phyloP scores from a whole-genome alignment of 768 basidiomycete species.

The Xerocomellus intermedius region DNA sequence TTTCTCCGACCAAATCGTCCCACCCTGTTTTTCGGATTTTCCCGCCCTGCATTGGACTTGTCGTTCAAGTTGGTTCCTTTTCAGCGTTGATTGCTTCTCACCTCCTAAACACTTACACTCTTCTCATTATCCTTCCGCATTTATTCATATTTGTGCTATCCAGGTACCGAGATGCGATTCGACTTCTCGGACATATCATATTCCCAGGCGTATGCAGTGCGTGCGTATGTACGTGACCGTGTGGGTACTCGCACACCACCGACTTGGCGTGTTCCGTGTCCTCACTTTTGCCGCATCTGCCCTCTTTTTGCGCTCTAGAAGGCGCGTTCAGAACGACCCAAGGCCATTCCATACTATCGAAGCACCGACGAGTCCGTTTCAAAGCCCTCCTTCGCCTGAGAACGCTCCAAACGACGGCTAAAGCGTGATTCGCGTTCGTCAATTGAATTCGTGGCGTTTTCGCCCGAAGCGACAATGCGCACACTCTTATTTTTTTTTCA shows the following conservation, averaged over 20 bases:
- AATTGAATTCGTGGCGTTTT: neutral
- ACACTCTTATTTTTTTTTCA: neutral
- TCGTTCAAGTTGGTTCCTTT: neutral
- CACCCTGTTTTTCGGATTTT: neutral
- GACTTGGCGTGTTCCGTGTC: neutral
- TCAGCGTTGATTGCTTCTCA: neutral
- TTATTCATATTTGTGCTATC: conserved; percentile 8
- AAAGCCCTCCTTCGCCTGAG: neutral
- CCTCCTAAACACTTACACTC: neutral
- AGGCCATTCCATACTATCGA: neutral
- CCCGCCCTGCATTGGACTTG: neutral
- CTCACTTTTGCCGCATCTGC: neutral
- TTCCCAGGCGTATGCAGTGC: conserved; percentile 3
- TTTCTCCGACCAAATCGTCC: neutral
- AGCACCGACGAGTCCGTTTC: neutral
- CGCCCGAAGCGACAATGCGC: neutral
- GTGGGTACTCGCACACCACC: neutral
- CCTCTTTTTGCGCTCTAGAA: neutral
- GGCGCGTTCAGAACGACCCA: neutral
- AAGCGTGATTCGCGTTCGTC: conserved; percentile 1
- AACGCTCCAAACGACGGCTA: neutral
- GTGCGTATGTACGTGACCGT: neutral
- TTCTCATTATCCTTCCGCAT: conserved; percentile 3
- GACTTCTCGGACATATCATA: neutral
- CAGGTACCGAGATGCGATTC: conserved; percentile 18